These are phyloP conservation scores for Pythium dissotocum DNA, from an alignment of 352 stramenopile species.

Conservation along the genomic window DNA sequence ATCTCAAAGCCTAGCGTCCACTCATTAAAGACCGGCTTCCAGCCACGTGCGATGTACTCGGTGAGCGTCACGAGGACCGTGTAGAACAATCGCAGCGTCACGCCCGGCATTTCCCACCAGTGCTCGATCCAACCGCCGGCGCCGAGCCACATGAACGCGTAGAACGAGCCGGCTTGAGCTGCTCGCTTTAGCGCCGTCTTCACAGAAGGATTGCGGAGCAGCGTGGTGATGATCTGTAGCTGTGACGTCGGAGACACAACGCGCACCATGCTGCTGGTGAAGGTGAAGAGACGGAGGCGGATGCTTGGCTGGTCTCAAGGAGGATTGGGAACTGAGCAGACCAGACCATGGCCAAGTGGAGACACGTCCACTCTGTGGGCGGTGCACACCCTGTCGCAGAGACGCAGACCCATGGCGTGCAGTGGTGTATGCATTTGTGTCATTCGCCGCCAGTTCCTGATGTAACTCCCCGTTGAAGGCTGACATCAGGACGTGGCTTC, in stretches of 20 bases:
- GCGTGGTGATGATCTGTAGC: not conserved
- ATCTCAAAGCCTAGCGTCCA: slow-evolving; percentile 34
- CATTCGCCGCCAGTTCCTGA: not conserved
- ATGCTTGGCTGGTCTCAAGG: not conserved
- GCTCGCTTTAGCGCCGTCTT: slow-evolving; percentile 2
- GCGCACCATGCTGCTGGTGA: not conserved
- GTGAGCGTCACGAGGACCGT: slow-evolving; percentile 7
- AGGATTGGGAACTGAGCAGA: not conserved
- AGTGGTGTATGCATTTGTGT: not conserved
- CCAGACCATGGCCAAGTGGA: no score
- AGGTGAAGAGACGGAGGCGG: not conserved
- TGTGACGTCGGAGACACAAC: not conserved
- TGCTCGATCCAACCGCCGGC: slow-evolving; percentile 24
- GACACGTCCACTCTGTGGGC: no score
- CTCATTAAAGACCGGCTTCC: slow-evolving; percentile 17
- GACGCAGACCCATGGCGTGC: not conserved
- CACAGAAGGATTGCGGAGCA: not conserved
- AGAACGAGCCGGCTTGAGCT: slow-evolving; percentile 20
- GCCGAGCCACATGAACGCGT: slow-evolving; percentile 9
- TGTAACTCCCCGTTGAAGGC: not conserved
- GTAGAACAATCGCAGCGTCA: slow-evolving; percentile 18
- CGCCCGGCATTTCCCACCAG: slow-evolving; percentile 15
- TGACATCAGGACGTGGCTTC: not conserved
- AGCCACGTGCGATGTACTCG: slow-evolving; percentile 29
- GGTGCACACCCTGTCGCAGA: no score